Evolutionary conservation across 768 basidiomycete species (phyloP).

Genomic region (Amanita pseudoporphyria): DNA sequence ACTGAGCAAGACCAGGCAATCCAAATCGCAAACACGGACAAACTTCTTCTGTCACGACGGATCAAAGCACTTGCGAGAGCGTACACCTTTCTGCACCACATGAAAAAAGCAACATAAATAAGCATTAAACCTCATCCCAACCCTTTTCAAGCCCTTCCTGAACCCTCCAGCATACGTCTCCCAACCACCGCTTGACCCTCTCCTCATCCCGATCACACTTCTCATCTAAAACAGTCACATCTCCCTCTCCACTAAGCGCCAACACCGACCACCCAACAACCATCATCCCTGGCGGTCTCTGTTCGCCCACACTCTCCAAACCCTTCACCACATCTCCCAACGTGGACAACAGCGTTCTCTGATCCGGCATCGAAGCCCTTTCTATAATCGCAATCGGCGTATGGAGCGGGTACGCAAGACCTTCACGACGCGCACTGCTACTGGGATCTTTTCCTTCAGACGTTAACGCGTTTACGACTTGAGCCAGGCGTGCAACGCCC

Average conservation of each 20-base stretch:
- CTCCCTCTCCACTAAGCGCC: slow-evolving; percentile 64
- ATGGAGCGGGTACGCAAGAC: slow-evolving; percentile 55
- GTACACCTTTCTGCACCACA: no score
- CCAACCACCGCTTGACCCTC: slow-evolving; percentile 54
- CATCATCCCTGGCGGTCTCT: slow-evolving; percentile 95
- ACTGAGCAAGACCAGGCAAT: no score
- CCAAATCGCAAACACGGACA: no score
- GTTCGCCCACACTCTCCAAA: slow-evolving; percentile 68
- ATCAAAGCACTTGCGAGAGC: no score
- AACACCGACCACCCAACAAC: slow-evolving; percentile 88
- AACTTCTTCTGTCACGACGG: no score
- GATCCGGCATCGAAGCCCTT: slow-evolving; percentile 90
- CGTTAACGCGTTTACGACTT: slow-evolving; percentile 58
- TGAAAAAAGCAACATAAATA: no score
- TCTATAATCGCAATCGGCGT: slow-evolving; percentile 91
- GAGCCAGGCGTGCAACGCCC: slow-evolving; percentile 82
- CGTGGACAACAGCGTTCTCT: slow-evolving; percentile 75
- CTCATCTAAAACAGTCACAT: slow-evolving; percentile 59
- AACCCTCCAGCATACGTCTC: slow-evolving; percentile 46
- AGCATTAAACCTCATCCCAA: slow-evolving; percentile 20
- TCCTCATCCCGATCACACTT: slow-evolving; percentile 28
- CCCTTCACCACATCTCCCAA: slow-evolving; percentile 61
- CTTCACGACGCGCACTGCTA: slow-evolving; percentile 22
- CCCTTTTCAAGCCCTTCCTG: slow-evolving; percentile 49
- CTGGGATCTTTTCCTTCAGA: slow-evolving; percentile 10